Base-by-base conservation (phyloP, 2,329 filamentous ascomycete species). In the Cladobotryum mycophilum region DNA sequence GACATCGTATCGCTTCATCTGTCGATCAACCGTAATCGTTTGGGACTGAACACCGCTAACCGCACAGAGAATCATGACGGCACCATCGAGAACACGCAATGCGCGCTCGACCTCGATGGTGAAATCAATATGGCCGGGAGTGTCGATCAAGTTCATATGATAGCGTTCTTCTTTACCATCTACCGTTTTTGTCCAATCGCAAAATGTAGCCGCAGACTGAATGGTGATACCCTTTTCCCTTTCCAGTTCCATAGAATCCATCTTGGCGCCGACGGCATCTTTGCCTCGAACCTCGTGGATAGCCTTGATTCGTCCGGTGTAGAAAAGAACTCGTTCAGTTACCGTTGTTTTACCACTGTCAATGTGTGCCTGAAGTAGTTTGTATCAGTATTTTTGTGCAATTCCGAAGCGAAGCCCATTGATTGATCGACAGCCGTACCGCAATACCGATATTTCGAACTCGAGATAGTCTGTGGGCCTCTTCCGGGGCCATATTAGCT, bases 231-330 rank as follows among this genome's bases (percentile, higher is more conserved):
- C 93, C 76, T 96, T 96, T 70, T 97, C 93, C 70, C 93, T 81
- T 74, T 99, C 93, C 60, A 99, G 78, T 61, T 99, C 93, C 93
- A 99, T 99, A 22, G 91, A 96, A 76, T 99, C 93, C 93, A 99
- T 99, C 76, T 99, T 99, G 54, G 93, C 93, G 58, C 93, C 93
- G 38, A 96, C 90, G 35, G 88, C 82, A 78, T 99, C 93, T 66
- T 92, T 91, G 53, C 90, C 90, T 64, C 93, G 83, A 41, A 99
- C 93, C 73, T 99, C 93, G 75, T 99, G 93, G 63, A 99, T 97
- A 33, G 89, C 81, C 67, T 95, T 95, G 73, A 96, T 96, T 66
- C 93, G 86, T 58, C 93, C 93, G 49, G 93, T 97, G 71, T 99
- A 99, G 80, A 91, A 99, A 51, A 99, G 85, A 41, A 99, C 90